Evolutionary conservation across 129 eudicot species (phyloP), one percentile per base, ranked within the genome.

Genomic region (Pulicaria dysenterica): DNA sequence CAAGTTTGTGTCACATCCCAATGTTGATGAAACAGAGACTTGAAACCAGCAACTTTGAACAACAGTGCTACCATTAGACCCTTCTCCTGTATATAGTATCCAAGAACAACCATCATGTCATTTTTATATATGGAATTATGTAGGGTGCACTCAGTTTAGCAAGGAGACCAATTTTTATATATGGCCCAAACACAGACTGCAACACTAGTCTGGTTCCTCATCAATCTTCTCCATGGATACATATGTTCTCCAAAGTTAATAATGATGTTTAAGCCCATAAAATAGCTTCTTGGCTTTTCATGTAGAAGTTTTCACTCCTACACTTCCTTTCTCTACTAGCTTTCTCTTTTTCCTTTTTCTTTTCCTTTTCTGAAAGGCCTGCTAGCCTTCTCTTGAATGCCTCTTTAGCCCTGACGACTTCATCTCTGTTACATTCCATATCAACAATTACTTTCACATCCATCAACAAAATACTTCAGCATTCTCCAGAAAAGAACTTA

Each of bases 391-490:
- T 76, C 79, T 81, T 86, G 2, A 83, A 80, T 2, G 81, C 19
- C 65, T 53, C 81, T 69, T 75, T 79, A 31, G 79, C 85, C 54
- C 75, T 58, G 24, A 44, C 6, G 59, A 83, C 89, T 54, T 78
- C 88, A 43, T 78, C 82, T 81, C 62, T 83, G 46, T 78, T 83
- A 72, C 86, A 70, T 24, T 80, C 86, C 91, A 83, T 86, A 62
- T 64, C 15, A 12, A 15, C 57, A 42, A 36, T 40, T 5, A 14
- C 9, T 69, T 58, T 19, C 60, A 55, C 37, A 55, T 16, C 31
- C 16, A 55, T 8, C 37, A 8, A 24, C 39, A 6, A 17, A 56
- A 7, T 10, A 19, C 13, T 8, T 6, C 16, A 15, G 37, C 60
- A 17, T 41, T 64, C 15, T 17, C 16, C 54, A 17, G 5, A 69